A percentile compares a stretch with the other conserved stretches of the same genome.
Evolutionary conservation across 306 rosid species (phyloP).

Genomic region (Arachis hypogaea): DNA sequence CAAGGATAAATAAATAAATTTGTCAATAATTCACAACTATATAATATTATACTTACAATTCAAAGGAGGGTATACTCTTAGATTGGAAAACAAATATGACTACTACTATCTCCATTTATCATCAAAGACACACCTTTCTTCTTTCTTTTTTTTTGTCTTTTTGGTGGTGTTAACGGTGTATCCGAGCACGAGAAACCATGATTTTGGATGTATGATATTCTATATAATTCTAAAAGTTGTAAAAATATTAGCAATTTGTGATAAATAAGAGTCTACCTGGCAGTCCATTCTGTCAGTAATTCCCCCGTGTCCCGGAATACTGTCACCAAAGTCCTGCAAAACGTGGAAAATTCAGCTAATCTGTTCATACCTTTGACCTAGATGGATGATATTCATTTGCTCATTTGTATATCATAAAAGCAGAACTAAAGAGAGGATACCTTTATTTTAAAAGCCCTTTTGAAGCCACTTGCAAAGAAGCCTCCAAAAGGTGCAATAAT

Average conservation of each 20-base stretch:
- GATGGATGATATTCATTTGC: slow-evolving; percentile 28
- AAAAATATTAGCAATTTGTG: slow-evolving; percentile 9
- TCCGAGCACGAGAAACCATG: slow-evolving; percentile 7
- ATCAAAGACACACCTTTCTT: neutral
- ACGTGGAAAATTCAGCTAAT: slow-evolving; percentile 28
- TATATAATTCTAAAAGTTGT: neutral
- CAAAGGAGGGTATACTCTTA: neutral
- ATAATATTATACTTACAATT: slow-evolving; percentile 4
- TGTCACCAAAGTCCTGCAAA: slow-evolving; percentile 93
- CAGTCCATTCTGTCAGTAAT: slow-evolving; percentile 99
- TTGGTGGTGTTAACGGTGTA: neutral
- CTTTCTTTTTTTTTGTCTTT: neutral
- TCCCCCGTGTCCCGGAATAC: slow-evolving; percentile 99
- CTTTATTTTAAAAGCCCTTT: slow-evolving; percentile 98
- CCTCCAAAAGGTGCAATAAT: slow-evolving; percentile 99
- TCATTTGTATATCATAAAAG: slow-evolving; percentile 28
- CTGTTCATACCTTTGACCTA: slow-evolving; percentile 23
- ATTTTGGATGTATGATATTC: neutral
- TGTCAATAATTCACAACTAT: neutral
- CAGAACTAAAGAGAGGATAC: slow-evolving; percentile 45
- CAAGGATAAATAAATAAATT: slow-evolving; percentile 12
- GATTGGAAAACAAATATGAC: slow-evolving; percentile 7
- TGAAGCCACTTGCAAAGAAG: slow-evolving; percentile 99
- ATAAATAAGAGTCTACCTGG: slow-evolving; percentile 65
- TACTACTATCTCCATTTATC: slow-evolving; percentile 27